Evolutionary conservation across 2,329 filamentous ascomycete species (phyloP).

Genomic region (Nemania diffusa): DNA sequence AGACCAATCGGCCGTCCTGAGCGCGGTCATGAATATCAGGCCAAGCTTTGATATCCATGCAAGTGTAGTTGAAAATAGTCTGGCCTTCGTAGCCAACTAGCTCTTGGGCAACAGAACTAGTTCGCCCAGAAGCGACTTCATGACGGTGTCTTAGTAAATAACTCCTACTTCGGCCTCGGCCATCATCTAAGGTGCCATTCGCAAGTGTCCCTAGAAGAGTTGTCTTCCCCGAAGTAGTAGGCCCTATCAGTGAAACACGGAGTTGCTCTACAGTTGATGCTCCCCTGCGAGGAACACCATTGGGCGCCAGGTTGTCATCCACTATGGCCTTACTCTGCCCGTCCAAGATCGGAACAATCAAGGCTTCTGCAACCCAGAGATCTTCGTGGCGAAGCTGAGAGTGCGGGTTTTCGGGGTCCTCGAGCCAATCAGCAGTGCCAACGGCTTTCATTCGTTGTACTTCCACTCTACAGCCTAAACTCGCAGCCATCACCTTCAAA

Average conservation of each 20-base stretch:
- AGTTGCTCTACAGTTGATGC: constrained; percentile 76
- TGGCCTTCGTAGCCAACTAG: constrained; percentile 80
- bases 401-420: constrained; percentile 51
- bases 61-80: constrained; percentile 82
- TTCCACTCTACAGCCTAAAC: constrained; percentile 85
- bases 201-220: constrained; percentile 88
- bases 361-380: constrained; percentile 88
- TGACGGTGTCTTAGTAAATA: constrained; percentile 92
- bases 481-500: constrained; percentile 89
- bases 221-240: constrained; percentile 92
- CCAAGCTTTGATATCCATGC: constrained; percentile 90
- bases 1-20: constrained; percentile 79
- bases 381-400: constrained; percentile 57
- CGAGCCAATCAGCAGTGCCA: constrained; percentile 82
- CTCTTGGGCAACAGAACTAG: constrained; percentile 94
- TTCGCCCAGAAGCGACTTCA: constrained; percentile 90
- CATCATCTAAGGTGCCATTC: constrained; percentile 89
- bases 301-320: constrained; percentile 35
- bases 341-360: constrained; percentile 79
- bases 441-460: constrained; percentile 85
- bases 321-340: constrained; percentile 42
- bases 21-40: constrained; percentile 88
- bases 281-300: constrained; percentile 52
- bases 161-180: constrained; percentile 86
- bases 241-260: constrained; percentile 86